Evolutionary conservation across 1,284 basidiomycete genomes (phyloP), one percentile per base, ranked within the genome.

Genomic region (Vanrija sp.): DNA sequence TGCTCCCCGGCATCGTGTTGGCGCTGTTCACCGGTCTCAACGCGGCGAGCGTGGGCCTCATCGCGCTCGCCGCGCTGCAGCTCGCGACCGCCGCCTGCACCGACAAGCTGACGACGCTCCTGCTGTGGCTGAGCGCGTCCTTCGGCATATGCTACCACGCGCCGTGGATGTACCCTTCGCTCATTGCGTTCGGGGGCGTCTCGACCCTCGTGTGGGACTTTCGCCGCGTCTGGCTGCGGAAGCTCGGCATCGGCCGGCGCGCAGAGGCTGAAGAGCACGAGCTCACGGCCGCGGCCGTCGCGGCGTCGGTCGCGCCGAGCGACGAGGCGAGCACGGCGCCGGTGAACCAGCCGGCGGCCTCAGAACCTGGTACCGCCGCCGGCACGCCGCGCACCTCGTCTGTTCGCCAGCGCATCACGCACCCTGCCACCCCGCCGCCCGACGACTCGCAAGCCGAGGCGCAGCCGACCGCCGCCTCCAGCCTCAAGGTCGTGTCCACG

Each of bases 11-110:
- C 1, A 77, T 79, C 38, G 81, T 80, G 12, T 79, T 82, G 41
- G 80, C 78, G 2, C 71, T 83, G 8, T 69, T 85, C 16, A 81
- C 81, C 0, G 83, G 83, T 0, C 61, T 85, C 19, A 84, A 85
- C 61, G 79, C 82, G 0, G 77, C 82, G 0, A 80, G 81, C 0
- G 83, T 84, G 3, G 83, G 83, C 0, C 68, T 84, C 20, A 82
- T 84, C 51, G 80, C 80, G 0, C 73, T 83, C 14, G 81, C 83
- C 3, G 83, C 81, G 0, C 76, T 79, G 10, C 80, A 83, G 63
- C 78, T 84, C 15, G 69, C 78, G 3, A 66, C 71, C 9, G 79
- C 78, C 19, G 77, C 79, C 15, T 78, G 81, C 19, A 82, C 80
- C 0, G 82, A 84, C 54, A 60, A 66, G 0, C 42, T 81, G 15